Base-by-base conservation (phyloP, 441 rosid genomes). In the Gossypium schwendimanii region DNA sequence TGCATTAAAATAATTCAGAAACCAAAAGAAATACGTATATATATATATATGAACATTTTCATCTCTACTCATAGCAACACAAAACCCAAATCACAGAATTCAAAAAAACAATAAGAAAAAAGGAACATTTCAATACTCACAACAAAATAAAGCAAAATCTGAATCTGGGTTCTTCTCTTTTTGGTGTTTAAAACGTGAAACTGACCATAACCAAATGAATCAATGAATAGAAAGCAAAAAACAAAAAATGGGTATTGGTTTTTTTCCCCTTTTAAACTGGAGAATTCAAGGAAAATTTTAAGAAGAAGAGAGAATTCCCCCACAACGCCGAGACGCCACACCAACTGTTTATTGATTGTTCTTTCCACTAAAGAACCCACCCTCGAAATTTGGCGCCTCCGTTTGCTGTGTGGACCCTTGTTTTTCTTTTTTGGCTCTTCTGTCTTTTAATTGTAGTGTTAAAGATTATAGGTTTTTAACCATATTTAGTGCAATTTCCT, bases 371-470 rank as follows among this genome's bases (percentile, higher is more conserved):
- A 12, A 53, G n/a, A 61, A 73, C 50, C 68, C 69, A 65, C 17
- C 79, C 76, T 79, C 8, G 65, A 71, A 76, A 64, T 81, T 81
- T 83, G 85, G 86, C 84, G 87, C 94, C 83, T 78, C 69, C 15
- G 41, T 53, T 36, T 26, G 54, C 54, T 24, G 17, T 76, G 69
- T 82, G 76, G 75, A 76, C 79, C 65, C 66, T 26, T 17, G 23
- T 14, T 54, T 18, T 18, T 62, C 54, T 3, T 63, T 36, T 11
- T 15, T n/a, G 44, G 44, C n/a, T 18, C 24, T 63, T 63, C 24
- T 64, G 36, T 44, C 55, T 26, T 18, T 26, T 66, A 24, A 66
- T 47, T 47, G 20, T n/a, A 44, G 18, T 6, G n/a, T 10, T 9
- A 18, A 21, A 55, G 10, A 55, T 57, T 4, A 24, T 21, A 18